A percentile compares a stretch with the other conserved stretches of the same genome.
Conservation (phyloP, 2,329 filamentous ascomycete species). For the Colletotrichum tofieldiae region DNA sequence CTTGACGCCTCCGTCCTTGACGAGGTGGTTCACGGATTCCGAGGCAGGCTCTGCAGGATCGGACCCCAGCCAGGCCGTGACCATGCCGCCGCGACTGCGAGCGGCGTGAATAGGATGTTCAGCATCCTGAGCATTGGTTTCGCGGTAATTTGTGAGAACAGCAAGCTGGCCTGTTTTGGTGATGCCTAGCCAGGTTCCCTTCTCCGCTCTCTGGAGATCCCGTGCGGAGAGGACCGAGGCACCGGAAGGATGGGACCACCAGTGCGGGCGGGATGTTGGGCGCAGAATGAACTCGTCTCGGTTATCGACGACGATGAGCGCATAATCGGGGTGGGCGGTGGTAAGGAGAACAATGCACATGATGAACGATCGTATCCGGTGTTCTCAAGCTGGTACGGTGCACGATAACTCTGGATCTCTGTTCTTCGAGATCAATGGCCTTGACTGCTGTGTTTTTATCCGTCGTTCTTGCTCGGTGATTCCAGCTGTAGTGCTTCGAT, state of each 20-base stretch:
- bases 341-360: conserved; percentile 88
- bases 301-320: conserved; percentile 83
- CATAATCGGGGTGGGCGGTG: conserved; percentile 82
- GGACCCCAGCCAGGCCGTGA: conserved; percentile 73
- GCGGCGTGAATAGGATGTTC: conserved; percentile 68
- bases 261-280: conserved; percentile 75
- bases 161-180: conserved; percentile 73
- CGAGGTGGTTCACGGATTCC: conserved; percentile 67
- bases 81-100: conserved; percentile 75
- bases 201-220: conserved; percentile 74
- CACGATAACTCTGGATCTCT: background rate
- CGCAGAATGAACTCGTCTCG: conserved; percentile 81
- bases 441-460: background rate
- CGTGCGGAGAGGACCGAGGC: conserved; percentile 70
- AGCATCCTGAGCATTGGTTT: conserved; percentile 65
- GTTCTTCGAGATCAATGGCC: background rate
- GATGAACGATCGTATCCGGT: conserved; percentile 4
- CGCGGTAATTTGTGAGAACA: conserved; percentile 78
- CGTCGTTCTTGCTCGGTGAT: background rate
- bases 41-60: conserved; percentile 63
- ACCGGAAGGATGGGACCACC: conserved; percentile 69
- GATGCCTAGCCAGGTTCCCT: conserved; percentile 78
- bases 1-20: conserved; percentile 68
- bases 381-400: background rate
- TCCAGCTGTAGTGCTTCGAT: background rate